A percentile compares a stretch with the other conserved stretches of the same genome.
Evolutionary conservation across 2,329 filamentous ascomycete species (phyloP).

Genomic region (Aspergillus ochraceus): DNA sequence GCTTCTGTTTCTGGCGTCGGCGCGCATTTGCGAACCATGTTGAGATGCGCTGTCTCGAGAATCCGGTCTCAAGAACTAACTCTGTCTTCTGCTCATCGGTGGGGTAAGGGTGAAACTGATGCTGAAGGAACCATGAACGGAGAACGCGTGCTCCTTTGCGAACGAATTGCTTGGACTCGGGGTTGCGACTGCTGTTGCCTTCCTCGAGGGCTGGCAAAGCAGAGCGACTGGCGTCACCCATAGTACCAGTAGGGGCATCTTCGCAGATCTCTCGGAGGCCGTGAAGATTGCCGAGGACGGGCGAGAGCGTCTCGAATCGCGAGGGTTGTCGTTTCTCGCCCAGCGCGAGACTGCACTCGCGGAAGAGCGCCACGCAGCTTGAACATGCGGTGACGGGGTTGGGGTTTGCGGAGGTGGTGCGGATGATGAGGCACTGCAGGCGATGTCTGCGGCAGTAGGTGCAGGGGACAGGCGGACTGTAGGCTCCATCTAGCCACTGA

Average conservation of each 20-base stretch:
- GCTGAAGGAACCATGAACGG: conserved; percentile 48
- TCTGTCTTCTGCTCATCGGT: conserved; percentile 47
- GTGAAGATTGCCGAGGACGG: conserved; percentile 52
- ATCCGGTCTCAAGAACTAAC: conserved; percentile 46
- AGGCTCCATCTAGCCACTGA: conserved; percentile 42
- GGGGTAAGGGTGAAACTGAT: conserved; percentile 52
- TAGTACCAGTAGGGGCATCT: conserved; percentile 14
- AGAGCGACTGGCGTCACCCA: neutral
- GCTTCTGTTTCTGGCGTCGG: conserved; percentile 46
- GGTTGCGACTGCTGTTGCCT: neutral
- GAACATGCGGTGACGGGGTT: conserved; percentile 52
- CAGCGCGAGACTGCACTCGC: conserved; percentile 51
- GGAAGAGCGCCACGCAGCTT: conserved; percentile 52
- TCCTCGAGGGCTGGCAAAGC: neutral
- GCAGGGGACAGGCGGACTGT: conserved; percentile 46
- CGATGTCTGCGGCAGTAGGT: conserved; percentile 46
- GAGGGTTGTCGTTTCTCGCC: conserved; percentile 48
- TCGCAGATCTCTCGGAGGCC: conserved; percentile 46
- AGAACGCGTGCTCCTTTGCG: conserved; percentile 48
- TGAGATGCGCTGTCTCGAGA: conserved; percentile 48
- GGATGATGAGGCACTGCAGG: conserved; percentile 51
- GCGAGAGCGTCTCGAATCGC: conserved; percentile 49
- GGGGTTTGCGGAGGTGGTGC: conserved; percentile 50
- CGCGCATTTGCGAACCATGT: conserved; percentile 56
- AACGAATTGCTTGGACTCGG: conserved; percentile 41